Base-by-base conservation (phyloP, 192 early-diverging fungal species). In the Spizellomyces sp. region DNA sequence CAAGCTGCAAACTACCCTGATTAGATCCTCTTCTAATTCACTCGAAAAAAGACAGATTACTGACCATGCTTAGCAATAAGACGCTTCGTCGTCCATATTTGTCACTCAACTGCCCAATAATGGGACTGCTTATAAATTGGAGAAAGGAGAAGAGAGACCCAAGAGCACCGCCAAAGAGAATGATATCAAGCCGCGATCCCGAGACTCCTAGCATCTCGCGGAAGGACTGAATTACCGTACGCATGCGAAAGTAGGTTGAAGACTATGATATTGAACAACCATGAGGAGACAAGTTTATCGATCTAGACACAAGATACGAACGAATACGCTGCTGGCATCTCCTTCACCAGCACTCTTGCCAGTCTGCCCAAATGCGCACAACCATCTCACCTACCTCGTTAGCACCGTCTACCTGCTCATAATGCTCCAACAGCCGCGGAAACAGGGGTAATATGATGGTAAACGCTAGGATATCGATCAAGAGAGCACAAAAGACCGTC, bases 361-460 rank as follows among this genome's bases (percentile, higher is more conserved):
- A 19, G 14, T 19, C 17, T 54, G 50, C 12, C 12, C 17, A 19
- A 54, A 12, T 54, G 12, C 50, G 17, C 12, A 54, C 50, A 54
- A n/a, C 17, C 17, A 12, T 17, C 19, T 41, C 10, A 45, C 61
- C 14, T 76, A 92, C 89, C 83, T 86, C 71, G 60, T 88, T 75
- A 8, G 56, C 15, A 61, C 84, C 80, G 58, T 92, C 90, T 17
- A 81, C 77, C 21, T 79, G 75, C 44, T 90, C 87, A 84, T 99
- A 99, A 64, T 93, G 90, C 61, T 94, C 86, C 6, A 99, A 80
- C 43, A 98, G 81, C 17, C 96, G 82, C 48, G 97, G 97, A 67
- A 94, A 92, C 43, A 99, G 85, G 6, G 97, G 97, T 48, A 99
- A 78, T 75, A 99, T 98, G 64, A 96, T 95, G 9, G 97, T 99